Evolutionary conservation across 176 grass and related monocot species (phyloP).

Genomic region (Oryza officinalis): DNA sequence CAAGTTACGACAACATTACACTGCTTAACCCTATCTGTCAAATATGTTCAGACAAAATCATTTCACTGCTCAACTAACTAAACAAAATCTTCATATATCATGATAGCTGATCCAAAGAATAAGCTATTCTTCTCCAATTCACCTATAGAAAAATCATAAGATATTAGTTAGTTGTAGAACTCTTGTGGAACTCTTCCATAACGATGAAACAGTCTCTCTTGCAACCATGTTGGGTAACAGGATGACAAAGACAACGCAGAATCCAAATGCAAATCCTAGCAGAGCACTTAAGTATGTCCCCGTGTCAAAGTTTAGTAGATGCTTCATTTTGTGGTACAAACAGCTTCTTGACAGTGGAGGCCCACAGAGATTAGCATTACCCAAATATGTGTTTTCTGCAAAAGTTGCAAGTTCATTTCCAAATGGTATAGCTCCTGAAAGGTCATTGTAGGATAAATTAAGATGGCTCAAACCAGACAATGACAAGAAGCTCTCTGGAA

Average conservation of each 20-base stretch:
- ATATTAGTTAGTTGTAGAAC: no score
- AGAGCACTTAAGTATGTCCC: neutral
- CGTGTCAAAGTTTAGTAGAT: neutral
- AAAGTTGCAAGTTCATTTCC: neutral
- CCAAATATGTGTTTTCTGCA: neutral
- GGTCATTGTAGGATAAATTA: constrained; percentile 33
- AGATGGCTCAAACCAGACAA: accelerated
- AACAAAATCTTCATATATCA: no score
- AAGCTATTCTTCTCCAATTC: no score
- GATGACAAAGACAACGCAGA: neutral
- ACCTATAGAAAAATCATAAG: no score
- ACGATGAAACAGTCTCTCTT: no score
- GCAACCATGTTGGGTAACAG: no score
- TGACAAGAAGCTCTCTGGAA: neutral
- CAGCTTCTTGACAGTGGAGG: neutral
- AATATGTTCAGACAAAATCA: no score
- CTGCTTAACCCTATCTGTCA: no score
- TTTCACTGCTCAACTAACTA: no score
- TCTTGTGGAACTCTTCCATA: no score
- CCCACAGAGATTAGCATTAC: constrained; percentile 13
- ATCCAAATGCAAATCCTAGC: constrained; percentile 34
- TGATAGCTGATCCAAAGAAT: no score
- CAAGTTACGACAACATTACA: no score
- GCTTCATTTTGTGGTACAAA: neutral
- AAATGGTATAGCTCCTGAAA: neutral